Conservation (phyloP, 2,329 filamentous ascomycete species). For the Pyrenophora teres region DNA sequence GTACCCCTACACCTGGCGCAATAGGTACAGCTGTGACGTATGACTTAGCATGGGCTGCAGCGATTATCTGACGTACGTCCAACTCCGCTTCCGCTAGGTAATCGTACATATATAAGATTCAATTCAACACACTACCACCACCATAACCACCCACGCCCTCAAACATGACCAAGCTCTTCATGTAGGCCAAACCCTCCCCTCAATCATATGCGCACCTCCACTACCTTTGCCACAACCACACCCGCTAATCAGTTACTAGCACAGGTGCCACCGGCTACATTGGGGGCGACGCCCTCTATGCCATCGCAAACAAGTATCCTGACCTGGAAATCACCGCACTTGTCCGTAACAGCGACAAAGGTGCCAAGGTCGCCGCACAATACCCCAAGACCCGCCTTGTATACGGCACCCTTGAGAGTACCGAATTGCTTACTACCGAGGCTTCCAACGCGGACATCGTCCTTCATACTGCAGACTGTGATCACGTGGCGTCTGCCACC, state of each 20-base stretch:
- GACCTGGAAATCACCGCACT: conserved; percentile 57
- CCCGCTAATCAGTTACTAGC: conserved; percentile 16
- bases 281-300: conserved; percentile 37
- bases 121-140: not conserved
- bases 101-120: not conserved
- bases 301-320: conserved; percentile 52
- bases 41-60: not conserved
- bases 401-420: conserved; percentile 51
- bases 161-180: conserved; percentile 37
- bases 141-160: not conserved
- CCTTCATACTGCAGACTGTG: conserved; percentile 44
- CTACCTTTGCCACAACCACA: not conserved
- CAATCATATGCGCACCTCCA: not conserved
- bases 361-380: conserved; percentile 50
- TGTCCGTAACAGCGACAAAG: conserved; percentile 56
- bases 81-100: not conserved
- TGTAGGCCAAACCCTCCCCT: conserved; percentile 16
- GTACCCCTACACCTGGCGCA: no score
- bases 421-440: conserved; percentile 34
- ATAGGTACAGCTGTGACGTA: conserved; percentile 10
- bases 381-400: conserved; percentile 58
- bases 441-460: conserved; percentile 38
- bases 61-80: not conserved
- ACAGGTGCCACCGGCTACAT: conserved; percentile 44
- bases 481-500: conserved; percentile 31